Base-by-base conservation (phyloP, 2,329 filamentous ascomycete genomes). In the Colletotrichum sp. region DNA sequence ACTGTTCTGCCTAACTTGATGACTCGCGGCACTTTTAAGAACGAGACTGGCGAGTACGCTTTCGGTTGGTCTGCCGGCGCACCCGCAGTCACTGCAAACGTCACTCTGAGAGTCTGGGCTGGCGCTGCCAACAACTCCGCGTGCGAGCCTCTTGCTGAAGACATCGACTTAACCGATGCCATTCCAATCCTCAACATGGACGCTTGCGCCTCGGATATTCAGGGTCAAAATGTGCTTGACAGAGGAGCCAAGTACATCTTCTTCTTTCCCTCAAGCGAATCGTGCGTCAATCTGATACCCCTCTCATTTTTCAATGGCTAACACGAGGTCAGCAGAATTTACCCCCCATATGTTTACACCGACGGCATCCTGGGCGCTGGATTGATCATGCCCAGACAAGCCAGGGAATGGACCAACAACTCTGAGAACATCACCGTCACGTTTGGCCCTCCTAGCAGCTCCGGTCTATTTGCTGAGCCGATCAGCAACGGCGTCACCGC, bases 161-260 rank as follows among this genome's bases (percentile, higher is more conserved):
- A 82, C 57, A 85, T 84, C 1, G 84, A 87, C 77, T 81, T 89
- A 16, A 83, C 83, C 6, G 78, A 82, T 7, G 81, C 83, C 36
- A 79, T 89, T 26, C 86, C 88, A 7, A 80, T 88, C 4, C 80
- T 89, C 43, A 83, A 82, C 7, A 81, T 82, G 36, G 83, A 84
- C 71, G 81, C 77, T 12, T 87, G 86, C 76, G 81, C 81, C 7
- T 82, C 82, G 16, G 78, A 80, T 24, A 78, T 80, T 6, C 86
- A 88, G 77, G 83, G 83, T 18, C 75, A 77, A 16, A 87, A 88
- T 70, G 81, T 85, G 1, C 83, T 82, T n/a, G 84, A 82, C 8
- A 85, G 84, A 65, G 86, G 86, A 24, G 87, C 83, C 4, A 82
- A 84, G 74, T 86, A 87, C 61, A 80, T 87, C 55, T 80, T 87